phyloP scores from a whole-genome alignment of 345 rosid species.

The Corymbia maculata region DNA sequence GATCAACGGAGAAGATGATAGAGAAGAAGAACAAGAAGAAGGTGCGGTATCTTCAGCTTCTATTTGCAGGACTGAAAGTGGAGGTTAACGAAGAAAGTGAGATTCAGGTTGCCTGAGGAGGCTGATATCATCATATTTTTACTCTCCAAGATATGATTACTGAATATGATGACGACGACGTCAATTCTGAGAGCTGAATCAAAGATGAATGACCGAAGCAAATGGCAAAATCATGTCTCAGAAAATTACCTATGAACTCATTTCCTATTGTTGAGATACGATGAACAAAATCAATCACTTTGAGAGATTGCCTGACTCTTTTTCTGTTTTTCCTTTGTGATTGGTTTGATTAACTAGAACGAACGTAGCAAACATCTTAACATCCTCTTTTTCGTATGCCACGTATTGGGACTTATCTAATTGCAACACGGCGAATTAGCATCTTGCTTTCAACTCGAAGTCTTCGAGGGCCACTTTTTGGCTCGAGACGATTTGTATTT shows the following conservation, averaged over 20 bases:
- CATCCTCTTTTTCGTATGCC: fast-evolving
- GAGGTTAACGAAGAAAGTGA: constrained; percentile 21
- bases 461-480: no score
- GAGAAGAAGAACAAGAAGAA: not conserved
- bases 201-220: not conserved
- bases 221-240: fast-evolving
- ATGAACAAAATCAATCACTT: not conserved
- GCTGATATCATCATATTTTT: constrained; percentile 16
- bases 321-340: not conserved
- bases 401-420: not conserved
- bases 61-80: constrained; percentile 5
- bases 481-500: not conserved
- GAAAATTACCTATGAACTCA: not conserved
- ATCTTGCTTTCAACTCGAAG: no score
- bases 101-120: constrained; percentile 31
- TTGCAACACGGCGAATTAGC: not conserved
- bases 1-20: not conserved
- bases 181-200: not conserved
- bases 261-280: not conserved
- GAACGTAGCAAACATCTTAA: not conserved
- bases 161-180: not conserved
- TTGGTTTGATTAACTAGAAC: not conserved
- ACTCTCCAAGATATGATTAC: constrained; percentile 6
- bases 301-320: fast-evolving
- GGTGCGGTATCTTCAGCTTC: not conserved